Conservation (phyloP, 2,329 filamentous ascomycete genomes). For the Cercospora sojina region DNA sequence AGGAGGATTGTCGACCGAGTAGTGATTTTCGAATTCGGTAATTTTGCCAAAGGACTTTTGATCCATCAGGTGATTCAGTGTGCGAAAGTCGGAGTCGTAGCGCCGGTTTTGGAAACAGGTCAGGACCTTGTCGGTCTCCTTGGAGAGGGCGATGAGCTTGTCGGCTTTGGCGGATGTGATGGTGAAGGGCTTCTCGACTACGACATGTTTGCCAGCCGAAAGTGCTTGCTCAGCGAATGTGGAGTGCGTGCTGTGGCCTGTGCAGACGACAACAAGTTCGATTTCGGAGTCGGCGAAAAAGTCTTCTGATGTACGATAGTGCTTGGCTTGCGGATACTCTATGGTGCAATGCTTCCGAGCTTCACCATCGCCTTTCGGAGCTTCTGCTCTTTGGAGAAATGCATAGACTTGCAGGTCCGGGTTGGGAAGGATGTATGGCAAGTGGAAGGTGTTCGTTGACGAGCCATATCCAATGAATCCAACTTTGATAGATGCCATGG, state of each 20-base stretch:
- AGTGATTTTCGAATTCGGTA: slow-evolving; percentile 39
- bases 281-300: slow-evolving; percentile 40
- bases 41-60: slow-evolving; percentile 33
- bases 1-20: slow-evolving; percentile 43
- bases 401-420: slow-evolving; percentile 49
- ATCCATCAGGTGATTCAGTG: slow-evolving; percentile 33
- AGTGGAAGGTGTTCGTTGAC: slow-evolving; percentile 51
- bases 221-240: slow-evolving; percentile 39
- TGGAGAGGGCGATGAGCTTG: slow-evolving; percentile 36
- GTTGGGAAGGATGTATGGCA: slow-evolving; percentile 52
- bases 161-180: slow-evolving; percentile 37
- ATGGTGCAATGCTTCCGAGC: slow-evolving; percentile 49
- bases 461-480: slow-evolving; percentile 54
- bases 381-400: slow-evolving; percentile 50
- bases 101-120: slow-evolving; percentile 43
- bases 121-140: slow-evolving; percentile 36
- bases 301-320: slow-evolving; percentile 37
- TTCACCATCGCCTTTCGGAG: slow-evolving; percentile 36
- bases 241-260: slow-evolving; percentile 36
- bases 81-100: slow-evolving; percentile 43
- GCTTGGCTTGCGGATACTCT: slow-evolving; percentile 47
- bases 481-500: slow-evolving; percentile 45
- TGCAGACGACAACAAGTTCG: slow-evolving; percentile 41
- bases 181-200: slow-evolving; percentile 45
- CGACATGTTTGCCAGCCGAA: slow-evolving; percentile 40